Evolutionary conservation across 2,329 filamentous ascomycete species (phyloP).

Genomic region (Mycosphaerella sp.): DNA sequence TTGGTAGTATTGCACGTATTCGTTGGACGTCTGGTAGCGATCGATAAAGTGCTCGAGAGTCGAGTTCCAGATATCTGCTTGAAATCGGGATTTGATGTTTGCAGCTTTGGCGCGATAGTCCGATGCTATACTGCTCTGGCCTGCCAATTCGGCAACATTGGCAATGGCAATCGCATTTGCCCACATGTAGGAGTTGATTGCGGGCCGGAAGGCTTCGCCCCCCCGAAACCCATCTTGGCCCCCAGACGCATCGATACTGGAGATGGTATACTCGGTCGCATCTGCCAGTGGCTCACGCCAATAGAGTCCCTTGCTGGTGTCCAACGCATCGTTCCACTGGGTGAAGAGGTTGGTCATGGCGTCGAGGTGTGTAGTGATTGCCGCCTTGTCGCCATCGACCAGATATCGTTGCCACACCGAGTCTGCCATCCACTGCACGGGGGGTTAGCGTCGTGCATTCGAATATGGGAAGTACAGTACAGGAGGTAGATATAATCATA

Average conservation of each 20-base stretch:
- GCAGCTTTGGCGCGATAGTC: conserved; percentile 28
- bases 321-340: conserved; percentile 37
- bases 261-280: conserved; percentile 43
- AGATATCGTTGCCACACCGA: conserved; percentile 38
- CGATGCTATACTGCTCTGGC: conserved; percentile 18
- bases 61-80: conserved; percentile 40
- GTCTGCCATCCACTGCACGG: conserved; percentile 34
- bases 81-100: conserved; percentile 35
- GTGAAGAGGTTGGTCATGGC: conserved; percentile 36
- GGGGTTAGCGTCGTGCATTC: not conserved
- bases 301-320: conserved; percentile 38
- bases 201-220: conserved; percentile 39
- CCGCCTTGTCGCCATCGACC: conserved; percentile 37
- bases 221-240: conserved; percentile 39
- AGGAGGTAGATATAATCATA: no score
- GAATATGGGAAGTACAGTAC: no score
- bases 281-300: conserved; percentile 41
- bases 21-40: conserved; percentile 37
- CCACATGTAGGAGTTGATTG: conserved; percentile 43
- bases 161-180: conserved; percentile 41
- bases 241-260: conserved; percentile 39
- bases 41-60: conserved; percentile 43
- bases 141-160: conserved; percentile 34
- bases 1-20: conserved; percentile 37
- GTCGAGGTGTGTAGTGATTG: conserved; percentile 32